Evolutionary conservation across 129 eudicot genomes (phyloP), one percentile per base, ranked within the genome.

Genomic region (Chrysanthemum seticuspe): DNA sequence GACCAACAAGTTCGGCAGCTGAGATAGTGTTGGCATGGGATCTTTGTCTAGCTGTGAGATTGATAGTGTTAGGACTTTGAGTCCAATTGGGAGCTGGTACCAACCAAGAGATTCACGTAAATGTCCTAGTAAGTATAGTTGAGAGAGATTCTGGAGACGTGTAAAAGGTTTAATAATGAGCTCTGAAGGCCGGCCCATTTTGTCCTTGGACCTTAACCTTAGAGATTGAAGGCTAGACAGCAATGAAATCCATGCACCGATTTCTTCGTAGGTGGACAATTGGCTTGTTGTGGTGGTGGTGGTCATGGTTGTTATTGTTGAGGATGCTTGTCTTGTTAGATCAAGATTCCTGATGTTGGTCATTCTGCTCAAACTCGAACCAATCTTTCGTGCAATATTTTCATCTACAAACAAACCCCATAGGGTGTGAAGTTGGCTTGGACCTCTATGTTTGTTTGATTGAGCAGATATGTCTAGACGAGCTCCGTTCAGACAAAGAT

Each of bases 341-440:
- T 73, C 74, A 65, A 78, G 82, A 48, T 78, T 78, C 9, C 63
- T 61, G 6, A 78, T 68, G 73, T 78, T 72, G 21, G 47, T 72
- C 78, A 78, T 64, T 59, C 69, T 29, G 45, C 25, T 56, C 67
- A 78, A 78, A 49, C 55, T 31, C 6, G 10, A 68, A 65, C 74
- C 78, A 16, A 68, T 61, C 56, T 45, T 78, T 16, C 55, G 56
- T 65, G 78, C 72, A 50, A 72, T 78, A 53, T 72, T 65, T 4
- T 73, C 78, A 34, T 78, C 82, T 65, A 78, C 48, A 65, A 71
- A 72, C 74, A 78, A 67, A 45, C 78, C 82, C 78, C 73, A 45
- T 16, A 78, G 74, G 58, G 78, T 78, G 16, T 78, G 82, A 47
- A 72, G 78, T 54, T 78, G 82, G 78, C 54, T 65, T 55, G 64